These are phyloP conservation scores for Elaeagnus macrophylla DNA, from an alignment of 306 rosid species.

Conservation along the genomic window DNA sequence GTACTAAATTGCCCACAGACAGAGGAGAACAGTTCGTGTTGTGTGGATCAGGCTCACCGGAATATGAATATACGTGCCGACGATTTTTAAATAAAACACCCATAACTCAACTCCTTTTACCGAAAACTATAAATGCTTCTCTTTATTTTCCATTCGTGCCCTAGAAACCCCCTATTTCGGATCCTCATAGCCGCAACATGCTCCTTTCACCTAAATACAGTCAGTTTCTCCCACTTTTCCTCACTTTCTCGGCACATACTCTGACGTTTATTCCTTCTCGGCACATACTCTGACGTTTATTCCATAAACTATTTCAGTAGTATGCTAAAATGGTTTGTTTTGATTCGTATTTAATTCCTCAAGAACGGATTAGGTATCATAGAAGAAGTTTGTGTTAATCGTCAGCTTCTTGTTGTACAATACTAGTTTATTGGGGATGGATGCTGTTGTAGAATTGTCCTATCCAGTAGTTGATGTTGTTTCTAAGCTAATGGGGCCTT, in stretches of 20 bases:
- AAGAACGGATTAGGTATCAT: conserved; percentile 18
- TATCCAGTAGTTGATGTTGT: conserved; percentile 36
- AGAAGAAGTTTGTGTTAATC: conserved; percentile 11
- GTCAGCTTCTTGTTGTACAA: not conserved
- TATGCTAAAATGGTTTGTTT: conserved; percentile 1
- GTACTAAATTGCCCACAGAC: conserved; percentile 10
- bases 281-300: conserved; percentile 5
- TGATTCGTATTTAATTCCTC: conserved; percentile 3
- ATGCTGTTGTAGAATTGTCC: conserved; percentile 51
- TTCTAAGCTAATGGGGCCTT: conserved; percentile 52
- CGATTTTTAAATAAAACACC: conserved; percentile 26
- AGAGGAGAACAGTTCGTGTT: conserved; percentile 5
- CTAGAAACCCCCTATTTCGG: conserved; percentile 43
- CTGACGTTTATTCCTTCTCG: too few relatives aligned
- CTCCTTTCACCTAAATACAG: conserved; percentile 31
- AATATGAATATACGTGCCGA: conserved; percentile 82
- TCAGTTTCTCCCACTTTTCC: conserved; percentile 16
- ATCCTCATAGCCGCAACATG: conserved; percentile 58
- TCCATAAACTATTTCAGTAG: not conserved
- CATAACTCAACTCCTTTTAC: conserved; percentile 66
- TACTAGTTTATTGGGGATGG: conserved; percentile 33
- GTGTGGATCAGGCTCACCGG: conserved; percentile 41
- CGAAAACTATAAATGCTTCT: conserved; percentile 94
- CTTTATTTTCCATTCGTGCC: conserved; percentile 55
- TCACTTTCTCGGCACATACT: conserved; percentile 11